Percentiles rank a stretch among this genome's conserved stretches.
phyloP scores from a whole-genome alignment of 1,139 yeast species.

The Sugiyamaella sp. region DNA sequence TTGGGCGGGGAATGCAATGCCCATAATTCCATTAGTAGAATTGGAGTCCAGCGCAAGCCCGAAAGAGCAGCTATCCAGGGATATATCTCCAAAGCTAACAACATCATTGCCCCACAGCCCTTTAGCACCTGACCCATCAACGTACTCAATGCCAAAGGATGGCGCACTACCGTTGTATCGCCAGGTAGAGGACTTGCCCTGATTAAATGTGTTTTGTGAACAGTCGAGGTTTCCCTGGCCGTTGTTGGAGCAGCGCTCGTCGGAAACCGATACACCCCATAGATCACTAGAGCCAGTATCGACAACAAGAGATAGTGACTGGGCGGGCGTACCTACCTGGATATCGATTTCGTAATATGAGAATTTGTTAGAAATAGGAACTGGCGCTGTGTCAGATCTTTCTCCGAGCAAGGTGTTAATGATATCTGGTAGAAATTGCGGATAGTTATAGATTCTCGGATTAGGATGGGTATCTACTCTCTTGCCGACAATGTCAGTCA shows the following conservation, averaged over 20 bases:
- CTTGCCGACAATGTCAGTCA: conserved; percentile 12
- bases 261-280: conserved; percentile 19
- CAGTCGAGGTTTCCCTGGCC: conserved; percentile 7
- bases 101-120: conserved; percentile 56
- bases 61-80: conserved; percentile 46
- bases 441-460: conserved; percentile 16
- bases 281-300: conserved; percentile 29
- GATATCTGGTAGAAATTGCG: conserved; percentile 3
- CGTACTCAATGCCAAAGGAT: conserved; percentile 33
- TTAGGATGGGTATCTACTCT: conserved; percentile 20
- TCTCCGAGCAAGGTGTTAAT: not conserved
- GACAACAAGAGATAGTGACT: conserved; percentile 15
- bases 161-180: conserved; percentile 26
- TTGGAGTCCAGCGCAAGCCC: conserved; percentile 52
- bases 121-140: conserved; percentile 34
- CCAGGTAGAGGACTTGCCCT: conserved; percentile 27
- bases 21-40: conserved; percentile 54
- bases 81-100: conserved; percentile 45
- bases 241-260: conserved; percentile 9
- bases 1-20: conserved; percentile 52
- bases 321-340: conserved; percentile 25
- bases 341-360: conserved; percentile 45
- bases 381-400: not conserved
- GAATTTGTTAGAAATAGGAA: conserved; percentile 31
- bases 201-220: conserved; percentile 29